Conservation (phyloP, 257 asterid genomes). For the Agastache rugosa region DNA sequence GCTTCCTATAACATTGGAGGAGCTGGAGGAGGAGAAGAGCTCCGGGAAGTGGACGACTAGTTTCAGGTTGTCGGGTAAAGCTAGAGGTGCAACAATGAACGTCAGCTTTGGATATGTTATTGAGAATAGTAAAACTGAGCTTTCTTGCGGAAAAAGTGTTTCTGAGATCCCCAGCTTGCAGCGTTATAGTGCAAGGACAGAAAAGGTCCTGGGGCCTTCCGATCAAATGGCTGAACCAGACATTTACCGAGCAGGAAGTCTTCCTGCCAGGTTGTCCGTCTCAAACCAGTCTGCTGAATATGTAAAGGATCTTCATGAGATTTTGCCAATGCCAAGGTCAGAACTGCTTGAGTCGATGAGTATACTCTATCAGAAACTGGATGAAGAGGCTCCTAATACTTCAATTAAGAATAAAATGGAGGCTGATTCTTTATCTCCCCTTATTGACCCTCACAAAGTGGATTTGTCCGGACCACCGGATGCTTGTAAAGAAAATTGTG, state of each 20-base stretch:
- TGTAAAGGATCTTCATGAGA: constrained; percentile 84
- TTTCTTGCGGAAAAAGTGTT: constrained; percentile 40
- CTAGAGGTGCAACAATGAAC: constrained; percentile 75
- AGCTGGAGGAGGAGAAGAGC: constrained; percentile 84
- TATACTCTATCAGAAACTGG: constrained; percentile 69
- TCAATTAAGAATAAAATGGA: constrained; percentile 44
- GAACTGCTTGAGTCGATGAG: constrained; percentile 69
- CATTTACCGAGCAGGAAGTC: constrained; percentile 59
- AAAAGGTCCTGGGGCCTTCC: constrained; percentile 36
- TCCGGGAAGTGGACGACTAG: constrained; percentile 96
- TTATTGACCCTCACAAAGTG: constrained; percentile 37
- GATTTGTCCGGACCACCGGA: constrained; percentile 33
- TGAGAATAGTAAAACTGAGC: constrained; percentile 48
- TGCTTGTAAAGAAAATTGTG: constrained; percentile 42
- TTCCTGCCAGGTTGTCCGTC: constrained; percentile 52
- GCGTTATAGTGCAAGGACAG: constrained; percentile 47
- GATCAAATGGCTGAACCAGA: constrained; percentile 43
- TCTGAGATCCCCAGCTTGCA: constrained; percentile 41
- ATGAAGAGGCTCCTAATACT: constrained; percentile 55
- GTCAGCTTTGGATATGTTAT: constrained; percentile 78
- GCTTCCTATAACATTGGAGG: constrained; percentile 93
- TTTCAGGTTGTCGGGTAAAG: constrained; percentile 83
- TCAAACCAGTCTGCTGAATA: constrained; percentile 56
- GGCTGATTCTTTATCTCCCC: constrained; percentile 44
- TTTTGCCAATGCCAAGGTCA: constrained; percentile 58